Evolutionary conservation across 2,329 filamentous ascomycete genomes (phyloP).

Genomic region (Zymoseptoria pseudotritici): DNA sequence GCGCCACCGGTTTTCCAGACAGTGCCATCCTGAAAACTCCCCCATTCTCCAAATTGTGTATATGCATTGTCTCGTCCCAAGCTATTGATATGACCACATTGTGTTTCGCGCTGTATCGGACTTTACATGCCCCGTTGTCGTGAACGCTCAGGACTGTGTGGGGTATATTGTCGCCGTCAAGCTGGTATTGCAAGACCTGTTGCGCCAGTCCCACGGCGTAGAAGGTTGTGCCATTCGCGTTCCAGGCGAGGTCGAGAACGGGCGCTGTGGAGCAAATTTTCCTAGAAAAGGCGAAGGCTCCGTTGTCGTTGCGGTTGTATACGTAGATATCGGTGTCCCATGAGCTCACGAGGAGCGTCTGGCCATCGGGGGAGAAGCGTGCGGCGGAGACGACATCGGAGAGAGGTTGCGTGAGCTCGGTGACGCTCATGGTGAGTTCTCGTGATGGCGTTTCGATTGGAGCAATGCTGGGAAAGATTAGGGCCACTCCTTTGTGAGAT

Average conservation of each 20-base stretch:
- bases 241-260: conserved; percentile 87
- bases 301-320: conserved; percentile 44
- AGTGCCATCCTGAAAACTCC: conserved; percentile 48
- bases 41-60: conserved; percentile 55
- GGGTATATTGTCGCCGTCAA: conserved; percentile 51
- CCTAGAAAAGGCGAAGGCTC: conserved; percentile 37
- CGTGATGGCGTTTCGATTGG: not conserved
- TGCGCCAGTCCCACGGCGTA: conserved; percentile 84
- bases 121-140: conserved; percentile 62
- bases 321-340: conserved; percentile 92
- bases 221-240: conserved; percentile 67
- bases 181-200: conserved; percentile 68
- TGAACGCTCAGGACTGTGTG: conserved; percentile 74
- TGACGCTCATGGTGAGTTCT: conserved; percentile 10
- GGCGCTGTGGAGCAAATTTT: conserved; percentile 62
- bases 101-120: conserved; percentile 72
- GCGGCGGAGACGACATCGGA: conserved; percentile 81
- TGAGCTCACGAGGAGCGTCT: conserved; percentile 77
- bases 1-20: conserved; percentile 80
- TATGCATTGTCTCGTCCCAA: conserved; percentile 86
- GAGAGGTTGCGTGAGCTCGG: conserved; percentile 71
- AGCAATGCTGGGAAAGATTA: not conserved
- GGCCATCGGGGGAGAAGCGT: conserved; percentile 74
- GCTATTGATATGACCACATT: conserved; percentile 79
- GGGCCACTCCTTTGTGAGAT: no score